phyloP scores from a whole-genome alignment of 805 yeast species.

The Tetrapisispora nanseiensis region DNA sequence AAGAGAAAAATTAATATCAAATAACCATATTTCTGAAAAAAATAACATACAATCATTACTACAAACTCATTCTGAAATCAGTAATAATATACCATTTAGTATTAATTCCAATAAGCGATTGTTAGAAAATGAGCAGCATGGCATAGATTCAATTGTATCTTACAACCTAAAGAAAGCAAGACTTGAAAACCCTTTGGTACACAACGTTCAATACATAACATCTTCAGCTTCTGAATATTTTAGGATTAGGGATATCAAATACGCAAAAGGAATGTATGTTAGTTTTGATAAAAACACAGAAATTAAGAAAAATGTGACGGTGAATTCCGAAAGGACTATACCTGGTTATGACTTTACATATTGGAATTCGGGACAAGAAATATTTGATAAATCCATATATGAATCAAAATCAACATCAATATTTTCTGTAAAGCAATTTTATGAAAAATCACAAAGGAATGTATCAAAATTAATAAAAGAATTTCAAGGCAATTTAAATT shows the following conservation, averaged over 20 bases:
- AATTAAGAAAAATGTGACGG: conserved; percentile 32
- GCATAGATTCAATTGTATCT: conserved; percentile 25
- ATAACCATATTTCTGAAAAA: conserved; percentile 2
- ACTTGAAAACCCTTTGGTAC: neutral
- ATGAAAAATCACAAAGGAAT: conserved; percentile 44
- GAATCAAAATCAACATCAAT: conserved; percentile 38
- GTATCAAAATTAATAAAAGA: conserved; percentile 15
- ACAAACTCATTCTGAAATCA: neutral
- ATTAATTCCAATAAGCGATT: neutral
- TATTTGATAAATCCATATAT: conserved; percentile 32
- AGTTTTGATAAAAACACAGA: conserved; percentile 42
- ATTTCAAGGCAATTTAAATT: conserved; percentile 16
- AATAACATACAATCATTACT: too few relatives aligned
- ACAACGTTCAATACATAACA: conserved; percentile 20
- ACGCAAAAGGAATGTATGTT: conserved; percentile 43
- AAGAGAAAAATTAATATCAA: neutral
- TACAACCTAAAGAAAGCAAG: conserved; percentile 1
- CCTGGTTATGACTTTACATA: conserved; percentile 34
- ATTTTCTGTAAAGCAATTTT: conserved; percentile 48
- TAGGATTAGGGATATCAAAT: conserved; percentile 38
- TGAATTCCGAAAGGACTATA: conserved; percentile 27
- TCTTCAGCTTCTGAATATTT: conserved; percentile 38
- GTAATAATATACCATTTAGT: too few relatives aligned
- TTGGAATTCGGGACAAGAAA: conserved; percentile 36
- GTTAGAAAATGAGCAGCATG: neutral